Evolutionary conservation across 2,329 filamentous ascomycete genomes (phyloP), one percentile per base, ranked within the genome.

Genomic region (Neofusicoccum cordaticola): DNA sequence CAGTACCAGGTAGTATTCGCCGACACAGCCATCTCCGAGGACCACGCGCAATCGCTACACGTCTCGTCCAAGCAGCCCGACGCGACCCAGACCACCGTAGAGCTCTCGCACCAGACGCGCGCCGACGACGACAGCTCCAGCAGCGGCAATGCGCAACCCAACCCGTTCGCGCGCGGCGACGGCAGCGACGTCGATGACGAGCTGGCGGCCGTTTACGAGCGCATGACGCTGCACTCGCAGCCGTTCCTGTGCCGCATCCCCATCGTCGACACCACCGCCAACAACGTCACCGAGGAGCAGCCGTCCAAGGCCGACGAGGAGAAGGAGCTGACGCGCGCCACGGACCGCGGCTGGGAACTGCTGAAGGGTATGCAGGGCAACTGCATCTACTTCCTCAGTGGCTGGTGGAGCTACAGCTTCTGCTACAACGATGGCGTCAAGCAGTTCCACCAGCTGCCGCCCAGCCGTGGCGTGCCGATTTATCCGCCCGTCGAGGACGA

Each of bases 331-430:
- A 86, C 85, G 45, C 87, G 91, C 31, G 93, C 93, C 0, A 90
- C 89, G 1, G 84, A 87, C 37, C 88, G 88, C 56, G 93, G 93
- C 5, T 90, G 91, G 84, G 90, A 95, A 72, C 83, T 97, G 22
- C 81, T 97, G 58, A 85, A 86, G 68, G 87, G 88, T 31, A 89
- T 97, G 77, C 86, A 93, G 62, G 90, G 88, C 3, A 85, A 85
- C 58, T 97, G 93, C 76, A 85, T 97, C 68, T 96, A 94, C 80
- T 91, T 87, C 75, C 80, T 93, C 68, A 90, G 88, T 0, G 93
- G 93, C 0, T 97, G 93, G 93, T 97, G 93, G 93, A 95, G 90
- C 73, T 97, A 97, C 78, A 90, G 89, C 70, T 97, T 97, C 77
- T 97, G 93, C 82, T 95, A 96, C 79, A 91, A 91, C 73, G 85